phyloP scores from a whole-genome alignment of 768 basidiomycete genomes.

The Kondoa subrosea region DNA sequence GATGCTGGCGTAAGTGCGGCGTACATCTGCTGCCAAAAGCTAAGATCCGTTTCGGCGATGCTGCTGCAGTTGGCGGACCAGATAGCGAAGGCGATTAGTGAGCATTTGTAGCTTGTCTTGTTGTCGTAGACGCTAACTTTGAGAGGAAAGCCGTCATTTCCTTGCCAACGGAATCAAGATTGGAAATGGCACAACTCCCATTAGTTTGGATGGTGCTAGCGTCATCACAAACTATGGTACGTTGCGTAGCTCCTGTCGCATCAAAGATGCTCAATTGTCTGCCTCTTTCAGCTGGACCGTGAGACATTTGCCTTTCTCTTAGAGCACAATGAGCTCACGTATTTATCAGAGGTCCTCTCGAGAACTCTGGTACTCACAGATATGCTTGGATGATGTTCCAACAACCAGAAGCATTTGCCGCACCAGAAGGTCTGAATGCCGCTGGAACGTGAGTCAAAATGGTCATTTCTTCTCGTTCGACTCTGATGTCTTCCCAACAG shows the following conservation, averaged over 20 bases:
- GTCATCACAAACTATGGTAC: not conserved
- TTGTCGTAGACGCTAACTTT: not conserved
- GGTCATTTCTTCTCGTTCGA: not conserved
- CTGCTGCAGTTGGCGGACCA: constrained; percentile 13
- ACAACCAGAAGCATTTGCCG: constrained; percentile 16
- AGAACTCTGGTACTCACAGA: constrained; percentile 8
- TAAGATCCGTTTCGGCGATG: too few relatives aligned
- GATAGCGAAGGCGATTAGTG: constrained; percentile 14
- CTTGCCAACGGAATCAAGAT: constrained; percentile 12
- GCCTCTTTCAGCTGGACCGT: constrained; percentile 13
- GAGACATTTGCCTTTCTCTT: not conserved
- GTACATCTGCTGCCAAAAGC: too few relatives aligned
- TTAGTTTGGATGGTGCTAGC: not conserved
- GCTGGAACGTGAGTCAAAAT: constrained; percentile 1
- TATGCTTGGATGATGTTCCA: constrained; percentile 19
- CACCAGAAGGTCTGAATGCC: constrained; percentile 11
- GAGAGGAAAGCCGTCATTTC: constrained; percentile 16
- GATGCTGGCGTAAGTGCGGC: constrained; percentile 16
- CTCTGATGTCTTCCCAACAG: not conserved
- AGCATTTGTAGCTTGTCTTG: too few relatives aligned
- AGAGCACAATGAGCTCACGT: not conserved
- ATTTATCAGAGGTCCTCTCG: not conserved
- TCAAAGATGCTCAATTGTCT: not conserved
- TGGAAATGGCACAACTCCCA: constrained; percentile 1
- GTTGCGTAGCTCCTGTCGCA: not conserved